Percentiles rank a stretch among this genome's conserved stretches.
Conservation (phyloP, 345 rosid species). For the Rhizophora mangle region DNA sequence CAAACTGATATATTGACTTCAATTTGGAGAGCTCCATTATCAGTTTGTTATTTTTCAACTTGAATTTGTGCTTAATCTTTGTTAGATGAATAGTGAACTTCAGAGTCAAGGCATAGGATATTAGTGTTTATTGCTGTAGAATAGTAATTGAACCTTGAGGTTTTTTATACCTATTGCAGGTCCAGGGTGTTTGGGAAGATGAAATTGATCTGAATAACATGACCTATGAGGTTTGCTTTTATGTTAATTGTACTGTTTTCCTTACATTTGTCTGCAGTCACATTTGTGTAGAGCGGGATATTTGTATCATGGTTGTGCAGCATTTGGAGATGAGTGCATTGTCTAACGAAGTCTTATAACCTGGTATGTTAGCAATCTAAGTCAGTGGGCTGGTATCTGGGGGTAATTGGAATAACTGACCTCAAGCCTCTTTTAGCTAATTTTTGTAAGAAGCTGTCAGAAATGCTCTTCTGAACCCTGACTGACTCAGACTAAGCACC, state of each 20-base stretch:
- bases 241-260: slow-evolving; percentile 10
- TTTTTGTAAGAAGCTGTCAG: not conserved
- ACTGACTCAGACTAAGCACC: not conserved
- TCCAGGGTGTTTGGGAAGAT: slow-evolving; percentile 56
- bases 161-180: slow-evolving; percentile 37
- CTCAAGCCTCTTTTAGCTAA: not conserved
- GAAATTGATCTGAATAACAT: slow-evolving; percentile 58
- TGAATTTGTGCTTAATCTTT: not conserved
- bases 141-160: slow-evolving; percentile 6
- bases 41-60: not conserved
- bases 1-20: not conserved
- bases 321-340: not conserved
- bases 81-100: not conserved
- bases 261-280: not conserved
- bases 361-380: not conserved
- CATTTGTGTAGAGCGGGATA: not conserved
- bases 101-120: not conserved
- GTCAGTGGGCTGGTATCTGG: not conserved
- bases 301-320: not conserved
- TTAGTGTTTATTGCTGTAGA: slow-evolving; percentile 9
- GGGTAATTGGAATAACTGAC: not conserved
- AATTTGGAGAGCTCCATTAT: not conserved
- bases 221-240: slow-evolving; percentile 64
- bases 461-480: not conserved
- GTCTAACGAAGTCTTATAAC: not conserved